Evolutionary conservation across 352 stramenopile genomes (phyloP), one percentile per base, ranked within the genome.

Genomic region (Globisporangium iwayamae): DNA sequence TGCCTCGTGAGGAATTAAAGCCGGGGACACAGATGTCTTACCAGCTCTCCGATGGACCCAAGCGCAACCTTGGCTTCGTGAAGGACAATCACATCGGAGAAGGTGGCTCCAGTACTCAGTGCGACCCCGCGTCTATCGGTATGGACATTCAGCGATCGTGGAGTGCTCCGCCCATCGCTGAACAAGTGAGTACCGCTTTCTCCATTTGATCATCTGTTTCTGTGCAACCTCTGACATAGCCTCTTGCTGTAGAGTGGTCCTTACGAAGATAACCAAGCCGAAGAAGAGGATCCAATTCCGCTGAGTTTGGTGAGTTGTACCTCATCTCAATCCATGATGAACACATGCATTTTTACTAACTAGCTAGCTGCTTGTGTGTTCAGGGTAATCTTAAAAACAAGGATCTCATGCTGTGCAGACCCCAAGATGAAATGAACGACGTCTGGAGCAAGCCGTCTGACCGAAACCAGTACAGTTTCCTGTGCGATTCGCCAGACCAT

Each of bases 91-190:
- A 68, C 14, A 22, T 7, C 38, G 56, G 13, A 47, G 48, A 48
- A 28, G 3, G 39, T 13, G 39, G 34, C 18, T 20, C 18, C n/a
- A 25, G 28, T 43, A 54, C 13, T 18, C 48, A 18, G 4, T 60
- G 13, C n/a, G 56, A 9, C 60, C 36, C 56, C 2, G 38, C 56
- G 4, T 50, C 56, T 1, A 28, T 64, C 34, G 71, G 69, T 4
- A 62, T 67, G 56, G 65, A 78, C 25, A 73, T 78, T 48, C 76
- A 84, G 45, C 71, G 76, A 47, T 79, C 71, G 9, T 82, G 73
- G 76, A 84, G 76, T 47, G 76, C 76, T 7, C 76, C 76, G 20
- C 76, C 76, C 2, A 65, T 74, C 8, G 65, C 69, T 5, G 71
- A 82, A 3, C 74, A 73, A 45, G 76, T 84, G 63, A 58, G 75